Evolutionary conservation across 2,329 filamentous ascomycete species (phyloP).

Genomic region (Exutisphaerella laricina): DNA sequence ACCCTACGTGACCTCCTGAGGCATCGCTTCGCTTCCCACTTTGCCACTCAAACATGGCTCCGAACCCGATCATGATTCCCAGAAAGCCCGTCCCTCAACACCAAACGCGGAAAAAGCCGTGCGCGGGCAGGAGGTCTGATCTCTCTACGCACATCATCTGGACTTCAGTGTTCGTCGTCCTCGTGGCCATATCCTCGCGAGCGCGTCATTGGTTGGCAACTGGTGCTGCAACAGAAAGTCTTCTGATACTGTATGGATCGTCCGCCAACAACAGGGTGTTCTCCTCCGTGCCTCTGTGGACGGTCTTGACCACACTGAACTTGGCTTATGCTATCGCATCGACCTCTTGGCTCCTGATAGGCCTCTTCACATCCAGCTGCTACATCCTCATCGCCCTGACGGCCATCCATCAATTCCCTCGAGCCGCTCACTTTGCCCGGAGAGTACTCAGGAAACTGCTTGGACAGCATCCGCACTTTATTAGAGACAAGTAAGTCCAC

Average conservation of each 20-base stretch:
- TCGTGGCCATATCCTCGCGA: conserved; percentile 20
- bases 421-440: conserved; percentile 35
- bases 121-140: background rate
- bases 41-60: no score
- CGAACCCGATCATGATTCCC: conserved; percentile 10
- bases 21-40: no score
- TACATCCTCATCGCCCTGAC: conserved; percentile 41
- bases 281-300: conserved; percentile 43
- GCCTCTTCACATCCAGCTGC: conserved; percentile 39
- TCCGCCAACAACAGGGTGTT: conserved; percentile 37
- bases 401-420: conserved; percentile 45
- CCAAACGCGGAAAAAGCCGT: background rate
- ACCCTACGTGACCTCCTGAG: no score
- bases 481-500: conserved; percentile 39
- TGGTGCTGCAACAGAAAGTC: conserved; percentile 26
- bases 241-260: conserved; percentile 24
- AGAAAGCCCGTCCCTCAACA: conserved; percentile 7
- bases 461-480: conserved; percentile 44
- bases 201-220: conserved; percentile 25
- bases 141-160: conserved; percentile 7
- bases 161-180: conserved; percentile 12
- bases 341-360: conserved; percentile 50
- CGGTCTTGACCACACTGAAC: conserved; percentile 43
- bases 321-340: conserved; percentile 44
- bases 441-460: conserved; percentile 35